Base-by-base conservation (phyloP, 192 early-diverging fungal genomes). In the Coemansia sp. region DNA sequence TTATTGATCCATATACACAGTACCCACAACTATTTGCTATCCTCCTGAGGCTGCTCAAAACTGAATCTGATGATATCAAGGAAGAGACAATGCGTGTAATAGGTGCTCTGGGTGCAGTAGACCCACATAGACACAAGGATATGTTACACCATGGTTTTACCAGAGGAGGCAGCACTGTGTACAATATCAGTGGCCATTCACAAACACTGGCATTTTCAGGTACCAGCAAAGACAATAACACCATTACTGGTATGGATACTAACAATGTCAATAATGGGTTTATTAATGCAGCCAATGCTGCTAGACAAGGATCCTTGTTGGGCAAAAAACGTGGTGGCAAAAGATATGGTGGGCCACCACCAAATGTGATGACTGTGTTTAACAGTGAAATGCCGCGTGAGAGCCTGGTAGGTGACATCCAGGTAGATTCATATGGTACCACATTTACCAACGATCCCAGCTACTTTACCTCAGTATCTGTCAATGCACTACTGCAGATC, bases 41-140 rank as follows among this genome's bases (percentile, higher is more conserved):
- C 6, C 74, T 98, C 45, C 89, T 94, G 38, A 84, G 68, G 4
- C 91, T 97, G 56, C 78, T 98, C 36, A 94, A 95, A 70, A 89
- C 91, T 0, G 96, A 97, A 75, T 87, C 90, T 58, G 84, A 85
- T 6, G 67, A 85, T 12, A 91, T 98, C 41, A 87, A 95, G 37
- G 75, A 86, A 20, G 94, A 97, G 74, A 92, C 91, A 2, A 88
- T 97, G 35, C 95, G 96, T 59, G 85, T 95, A 15, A 88, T 98
- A 63, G 97, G 97, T 61, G 95, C 95, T 22, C 85, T 98, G 3
- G 97, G 97, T 32, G 97, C 97, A 15, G 79, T 98, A 12, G 97
- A 98, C 86, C 96, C 97, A 20, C 95, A 96, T 79, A 85, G 73
- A 64, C 87, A 89, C 74, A 69, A 61, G 33, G 41, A 58, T n/a